Percentiles rank a stretch among this genome's conserved stretches.
Conservation (phyloP, 768 basidiomycete genomes). For the Amanita pseudoporphyria region DNA sequence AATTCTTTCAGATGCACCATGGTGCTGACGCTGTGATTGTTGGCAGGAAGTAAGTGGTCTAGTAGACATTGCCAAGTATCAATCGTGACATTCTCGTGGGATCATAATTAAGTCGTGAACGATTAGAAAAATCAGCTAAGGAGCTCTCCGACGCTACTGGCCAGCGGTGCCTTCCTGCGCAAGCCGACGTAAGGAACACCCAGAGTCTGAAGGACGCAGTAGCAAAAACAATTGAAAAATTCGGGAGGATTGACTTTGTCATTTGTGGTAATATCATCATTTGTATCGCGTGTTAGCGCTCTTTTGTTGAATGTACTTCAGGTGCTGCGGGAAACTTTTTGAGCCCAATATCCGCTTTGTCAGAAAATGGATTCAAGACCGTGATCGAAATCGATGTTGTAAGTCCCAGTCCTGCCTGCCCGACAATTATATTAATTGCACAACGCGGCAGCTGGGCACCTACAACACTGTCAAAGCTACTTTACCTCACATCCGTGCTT, state of each 20-base stretch:
- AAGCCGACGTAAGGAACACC: slow-evolving; percentile 80
- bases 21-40: slow-evolving; percentile 78
- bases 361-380: slow-evolving; percentile 85
- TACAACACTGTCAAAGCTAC: slow-evolving; percentile 95
- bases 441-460: slow-evolving; percentile 60
- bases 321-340: slow-evolving; percentile 97
- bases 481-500: slow-evolving; percentile 55
- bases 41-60: slow-evolving; percentile 74
- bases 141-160: slow-evolving; percentile 68
- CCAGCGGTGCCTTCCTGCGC: slow-evolving; percentile 54
- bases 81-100: too few species aligned
- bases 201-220: slow-evolving; percentile 69
- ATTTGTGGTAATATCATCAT: slow-evolving; percentile 61
- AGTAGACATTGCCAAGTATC: too few species aligned
- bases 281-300: not conserved
- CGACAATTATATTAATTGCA: not conserved
- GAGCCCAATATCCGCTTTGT: slow-evolving; percentile 72
- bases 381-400: slow-evolving; percentile 94
- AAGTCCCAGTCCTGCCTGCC: slow-evolving; percentile 14
- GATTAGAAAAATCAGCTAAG: slow-evolving; percentile 60
- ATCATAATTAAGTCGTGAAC: too few species aligned
- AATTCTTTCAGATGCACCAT: slow-evolving; percentile 55
- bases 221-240: slow-evolving; percentile 58
- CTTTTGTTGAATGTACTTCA: slow-evolving; percentile 18
- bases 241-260: slow-evolving; percentile 89